Conservation (phyloP, 768 basidiomycete species). For the Suillus cothurnatus region DNA sequence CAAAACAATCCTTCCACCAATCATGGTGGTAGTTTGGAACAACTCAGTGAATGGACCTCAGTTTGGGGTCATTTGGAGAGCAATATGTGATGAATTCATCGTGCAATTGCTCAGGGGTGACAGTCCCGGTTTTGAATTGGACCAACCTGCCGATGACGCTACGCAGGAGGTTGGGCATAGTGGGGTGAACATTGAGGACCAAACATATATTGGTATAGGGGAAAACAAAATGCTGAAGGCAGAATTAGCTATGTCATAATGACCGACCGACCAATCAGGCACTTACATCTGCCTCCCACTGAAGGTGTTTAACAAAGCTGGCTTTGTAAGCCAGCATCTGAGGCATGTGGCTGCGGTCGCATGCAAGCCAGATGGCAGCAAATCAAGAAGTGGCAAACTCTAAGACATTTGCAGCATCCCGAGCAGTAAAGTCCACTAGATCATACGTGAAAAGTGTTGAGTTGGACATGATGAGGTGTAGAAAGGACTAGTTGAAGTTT, state of each 20-base stretch:
- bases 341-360: background rate
- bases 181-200: background rate
- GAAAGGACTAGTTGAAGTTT: background rate
- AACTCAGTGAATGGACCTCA: background rate
- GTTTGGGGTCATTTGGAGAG: background rate
- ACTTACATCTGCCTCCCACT: background rate
- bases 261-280: background rate
- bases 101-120: background rate
- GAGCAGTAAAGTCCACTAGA: background rate
- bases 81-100: background rate
- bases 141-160: background rate
- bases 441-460: background rate
- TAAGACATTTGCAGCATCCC: background rate
- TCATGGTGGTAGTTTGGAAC: background rate
- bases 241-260: background rate
- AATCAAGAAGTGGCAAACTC: background rate
- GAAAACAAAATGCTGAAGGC: background rate
- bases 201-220: background rate
- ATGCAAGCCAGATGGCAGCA: background rate
- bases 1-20: background rate
- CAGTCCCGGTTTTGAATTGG: rapidly evolving
- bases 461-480: background rate
- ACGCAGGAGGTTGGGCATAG: background rate
- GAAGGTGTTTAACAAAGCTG: background rate
- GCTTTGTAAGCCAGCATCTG: background rate